A percentile compares a stretch with the other conserved stretches of the same genome.
Evolutionary conservation across 805 yeast genomes (phyloP).

Genomic region (Cyberlindnera veronae): DNA sequence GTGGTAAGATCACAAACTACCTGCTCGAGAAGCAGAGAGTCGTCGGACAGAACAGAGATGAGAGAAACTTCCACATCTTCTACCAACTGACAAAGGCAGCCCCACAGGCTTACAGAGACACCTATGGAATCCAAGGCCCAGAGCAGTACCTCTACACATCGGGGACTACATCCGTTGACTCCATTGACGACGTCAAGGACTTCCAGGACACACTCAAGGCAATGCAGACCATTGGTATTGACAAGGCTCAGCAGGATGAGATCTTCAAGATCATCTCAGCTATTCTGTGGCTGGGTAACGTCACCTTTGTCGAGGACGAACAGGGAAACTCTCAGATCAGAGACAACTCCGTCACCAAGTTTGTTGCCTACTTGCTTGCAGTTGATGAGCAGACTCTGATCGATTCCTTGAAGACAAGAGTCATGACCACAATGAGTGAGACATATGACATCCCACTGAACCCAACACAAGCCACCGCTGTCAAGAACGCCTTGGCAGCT

Average conservation of each 20-base stretch:
- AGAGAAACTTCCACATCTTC: conserved; percentile 95
- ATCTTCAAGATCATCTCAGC: conserved; percentile 83
- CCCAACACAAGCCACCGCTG: conserved; percentile 89
- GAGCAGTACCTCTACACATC: conserved; percentile 90
- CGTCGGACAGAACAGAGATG: conserved; percentile 89
- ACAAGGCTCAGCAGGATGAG: conserved; percentile 81
- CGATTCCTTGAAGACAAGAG: conserved; percentile 71
- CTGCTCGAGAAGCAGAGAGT: conserved; percentile 93
- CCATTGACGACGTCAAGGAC: conserved; percentile 80
- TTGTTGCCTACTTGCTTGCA: conserved; percentile 86
- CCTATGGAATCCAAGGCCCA: conserved; percentile 88
- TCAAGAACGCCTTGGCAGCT: conserved; percentile 91
- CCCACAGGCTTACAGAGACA: conserved; percentile 75
- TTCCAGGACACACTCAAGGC: conserved; percentile 79
- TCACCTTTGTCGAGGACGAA: conserved; percentile 79
- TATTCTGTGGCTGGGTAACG: conserved; percentile 91
- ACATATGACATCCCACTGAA: conserved; percentile 93
- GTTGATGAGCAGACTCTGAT: conserved; percentile 66
- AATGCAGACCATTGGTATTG: conserved; percentile 82
- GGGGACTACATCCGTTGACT: conserved; percentile 79
- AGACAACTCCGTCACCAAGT: conserved; percentile 88
- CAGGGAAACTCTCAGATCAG: conserved; percentile 80
- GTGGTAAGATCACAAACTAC: conserved; percentile 95
- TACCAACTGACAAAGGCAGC: conserved; percentile 95
- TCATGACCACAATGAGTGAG: conserved; percentile 87